Evolutionary conservation across 2,329 filamentous ascomycete genomes (phyloP).

Genomic region (Fusarium sp.): DNA sequence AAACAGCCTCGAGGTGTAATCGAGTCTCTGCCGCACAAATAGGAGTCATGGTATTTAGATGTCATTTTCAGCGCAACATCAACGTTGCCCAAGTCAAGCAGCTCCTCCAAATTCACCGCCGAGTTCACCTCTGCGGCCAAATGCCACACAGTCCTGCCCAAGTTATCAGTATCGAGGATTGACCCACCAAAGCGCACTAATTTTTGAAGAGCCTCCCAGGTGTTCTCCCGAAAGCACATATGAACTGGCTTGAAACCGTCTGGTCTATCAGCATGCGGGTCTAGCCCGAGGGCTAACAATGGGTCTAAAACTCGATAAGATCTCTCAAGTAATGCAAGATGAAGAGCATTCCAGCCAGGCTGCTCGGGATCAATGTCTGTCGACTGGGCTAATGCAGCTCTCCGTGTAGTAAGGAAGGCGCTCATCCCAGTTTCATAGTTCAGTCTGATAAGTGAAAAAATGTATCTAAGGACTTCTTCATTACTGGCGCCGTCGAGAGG

Average conservation of each 20-base stretch:
- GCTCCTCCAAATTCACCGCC: fast-evolving
- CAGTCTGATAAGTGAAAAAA: neutral
- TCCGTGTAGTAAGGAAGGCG: neutral
- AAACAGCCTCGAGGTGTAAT: neutral
- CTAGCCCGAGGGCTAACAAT: neutral
- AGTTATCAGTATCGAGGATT: neutral
- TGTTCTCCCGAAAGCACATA: neutral
- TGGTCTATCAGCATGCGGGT: neutral
- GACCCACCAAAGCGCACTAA: neutral
- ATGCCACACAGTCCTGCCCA: neutral
- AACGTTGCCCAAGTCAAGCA: neutral
- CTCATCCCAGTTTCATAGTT: neutral
- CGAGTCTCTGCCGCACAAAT: neutral
- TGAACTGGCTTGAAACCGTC: neutral
- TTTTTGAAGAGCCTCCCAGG: no score
- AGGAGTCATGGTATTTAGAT: neutral
- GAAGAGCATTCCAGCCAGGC: neutral
- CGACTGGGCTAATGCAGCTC: neutral
- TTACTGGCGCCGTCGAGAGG: no score
- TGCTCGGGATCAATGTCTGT: neutral
- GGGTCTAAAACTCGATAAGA: neutral
- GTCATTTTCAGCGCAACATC: neutral
- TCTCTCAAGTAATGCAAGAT: neutral
- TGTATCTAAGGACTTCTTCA: neutral
- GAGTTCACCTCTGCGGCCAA: neutral